Evolutionary conservation across 345 rosid species (phyloP), one percentile per base, ranked within the genome.

Genomic region (Pistacia vera): DNA sequence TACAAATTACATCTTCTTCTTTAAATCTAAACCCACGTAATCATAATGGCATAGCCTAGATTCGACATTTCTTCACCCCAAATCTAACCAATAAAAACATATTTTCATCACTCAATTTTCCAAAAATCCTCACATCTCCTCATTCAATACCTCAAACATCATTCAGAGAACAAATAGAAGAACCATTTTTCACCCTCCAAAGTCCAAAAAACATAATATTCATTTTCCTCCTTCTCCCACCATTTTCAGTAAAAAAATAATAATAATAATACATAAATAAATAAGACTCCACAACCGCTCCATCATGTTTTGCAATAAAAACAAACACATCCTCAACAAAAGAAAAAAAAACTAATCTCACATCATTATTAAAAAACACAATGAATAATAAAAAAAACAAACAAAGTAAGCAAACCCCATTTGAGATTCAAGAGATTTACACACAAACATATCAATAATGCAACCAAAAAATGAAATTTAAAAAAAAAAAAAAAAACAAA

Each of bases 181-280:
- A 54, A 62, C 68, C 46, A 11, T 25, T 48, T 22, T 18, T 30
- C 41, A 3, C 20, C 64, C 30, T 33, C 63, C 66, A 28, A 49
- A 66, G 46, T 70, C 69, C 61, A 62, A 16, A 63, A 81, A 63
- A 81, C n/a, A 64, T 33, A 60, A 68, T 3, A 13, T 44, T 72
- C 57, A 46, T 30, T 33, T 30, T 25, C 65, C 22, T 14, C 33
- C 3, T 41, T 13, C 52, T 71, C 3, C 35, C 20, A 11, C 54
- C 36, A 44, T 22, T 51, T 51, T 25, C 33, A 70, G 56, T 36
- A 35, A 70, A 56, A 25, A n/a, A 48, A 17, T 1, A 16, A 7
- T 14, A 30, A 14, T 33, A 22, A 22, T 22, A 22, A 25, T 25
- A 25, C 0, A 25, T 25, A 25, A 25, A 25, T 25, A 25, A 25